Conservation (phyloP, 148 eudicot species). For the Agrostemma githago region DNA sequence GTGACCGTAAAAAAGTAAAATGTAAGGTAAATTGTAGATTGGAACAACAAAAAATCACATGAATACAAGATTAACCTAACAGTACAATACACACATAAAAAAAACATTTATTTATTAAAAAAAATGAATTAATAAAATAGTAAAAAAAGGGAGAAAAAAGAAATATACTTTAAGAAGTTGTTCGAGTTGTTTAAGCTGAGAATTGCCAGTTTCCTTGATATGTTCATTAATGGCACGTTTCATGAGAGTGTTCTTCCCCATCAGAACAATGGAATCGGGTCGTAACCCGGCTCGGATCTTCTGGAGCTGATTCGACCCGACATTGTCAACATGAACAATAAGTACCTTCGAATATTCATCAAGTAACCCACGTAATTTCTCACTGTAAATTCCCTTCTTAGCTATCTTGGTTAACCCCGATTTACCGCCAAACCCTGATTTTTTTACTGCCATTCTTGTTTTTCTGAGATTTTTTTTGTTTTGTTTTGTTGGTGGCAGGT, state of each 20-base stretch:
- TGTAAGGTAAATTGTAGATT: too few relatives aligned
- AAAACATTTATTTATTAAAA: too few relatives aligned
- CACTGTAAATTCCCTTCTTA: slow-evolving; percentile 36
- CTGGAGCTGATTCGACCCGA: slow-evolving; percentile 56
- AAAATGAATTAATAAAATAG: neutral
- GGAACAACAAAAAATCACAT: too few relatives aligned
- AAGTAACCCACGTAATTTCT: slow-evolving; percentile 34
- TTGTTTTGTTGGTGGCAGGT: neutral
- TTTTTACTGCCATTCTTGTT: slow-evolving; percentile 32
- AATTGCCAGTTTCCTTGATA: slow-evolving; percentile 39
- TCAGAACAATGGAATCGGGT: slow-evolving; percentile 44
- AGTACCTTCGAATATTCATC: slow-evolving; percentile 39
- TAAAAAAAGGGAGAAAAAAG: neutral
- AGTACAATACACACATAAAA: neutral
- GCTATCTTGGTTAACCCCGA: slow-evolving; percentile 23
- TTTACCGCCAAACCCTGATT: neutral
- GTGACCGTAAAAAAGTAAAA: too few relatives aligned
- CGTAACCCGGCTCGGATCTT: slow-evolving; percentile 45
- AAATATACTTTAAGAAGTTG: slow-evolving; percentile 29
- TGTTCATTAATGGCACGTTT: slow-evolving; percentile 39
- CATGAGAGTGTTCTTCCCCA: slow-evolving; percentile 71
- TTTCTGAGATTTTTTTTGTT: too few relatives aligned
- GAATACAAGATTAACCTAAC: neutral
- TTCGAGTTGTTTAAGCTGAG: slow-evolving; percentile 16
- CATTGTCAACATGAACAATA: slow-evolving; percentile 47